phyloP scores from a whole-genome alignment of 164 flowering plant species.

The Chimonanthus praecox region DNA sequence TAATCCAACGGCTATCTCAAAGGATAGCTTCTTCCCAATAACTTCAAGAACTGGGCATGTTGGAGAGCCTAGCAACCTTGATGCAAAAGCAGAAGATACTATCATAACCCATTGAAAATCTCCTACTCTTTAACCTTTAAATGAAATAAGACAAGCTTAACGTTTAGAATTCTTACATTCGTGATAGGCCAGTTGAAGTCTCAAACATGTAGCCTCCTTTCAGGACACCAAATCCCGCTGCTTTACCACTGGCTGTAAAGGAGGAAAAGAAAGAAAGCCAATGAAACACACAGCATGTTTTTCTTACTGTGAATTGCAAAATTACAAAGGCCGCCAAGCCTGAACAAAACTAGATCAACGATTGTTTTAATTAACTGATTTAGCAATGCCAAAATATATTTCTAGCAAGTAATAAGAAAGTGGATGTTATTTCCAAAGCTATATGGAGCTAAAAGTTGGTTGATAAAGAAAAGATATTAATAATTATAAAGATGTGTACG shows the following conservation, averaged over 20 bases:
- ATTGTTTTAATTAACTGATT: too few species aligned
- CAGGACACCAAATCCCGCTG: slow-evolving; percentile 75
- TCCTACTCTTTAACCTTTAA: background rate
- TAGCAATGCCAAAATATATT: too few species aligned
- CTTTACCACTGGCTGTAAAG: slow-evolving; percentile 67
- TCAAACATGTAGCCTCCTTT: slow-evolving; percentile 94
- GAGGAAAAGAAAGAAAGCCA: background rate
- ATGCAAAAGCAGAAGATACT: background rate
- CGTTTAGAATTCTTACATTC: slow-evolving; percentile 43
- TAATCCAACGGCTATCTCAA: slow-evolving; percentile 91
- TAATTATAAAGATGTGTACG: too few species aligned
- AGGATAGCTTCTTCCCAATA: slow-evolving; percentile 85
- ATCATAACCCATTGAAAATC: background rate
- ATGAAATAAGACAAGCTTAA: background rate
- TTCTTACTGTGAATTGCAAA: background rate
- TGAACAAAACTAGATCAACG: too few species aligned
- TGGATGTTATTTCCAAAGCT: too few species aligned
- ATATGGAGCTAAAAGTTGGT: too few species aligned
- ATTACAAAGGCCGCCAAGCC: background rate
- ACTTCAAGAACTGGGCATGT: slow-evolving; percentile 91
- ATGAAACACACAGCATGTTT: background rate
- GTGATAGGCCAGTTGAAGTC: slow-evolving; percentile 77
- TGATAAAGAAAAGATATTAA: too few species aligned
- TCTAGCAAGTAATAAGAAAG: too few species aligned
- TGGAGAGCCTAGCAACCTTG: slow-evolving; percentile 81